Evolutionary conservation across 805 yeast genomes (phyloP), one percentile per base, ranked within the genome.

Genomic region (Starmerella etchellsii): DNA sequence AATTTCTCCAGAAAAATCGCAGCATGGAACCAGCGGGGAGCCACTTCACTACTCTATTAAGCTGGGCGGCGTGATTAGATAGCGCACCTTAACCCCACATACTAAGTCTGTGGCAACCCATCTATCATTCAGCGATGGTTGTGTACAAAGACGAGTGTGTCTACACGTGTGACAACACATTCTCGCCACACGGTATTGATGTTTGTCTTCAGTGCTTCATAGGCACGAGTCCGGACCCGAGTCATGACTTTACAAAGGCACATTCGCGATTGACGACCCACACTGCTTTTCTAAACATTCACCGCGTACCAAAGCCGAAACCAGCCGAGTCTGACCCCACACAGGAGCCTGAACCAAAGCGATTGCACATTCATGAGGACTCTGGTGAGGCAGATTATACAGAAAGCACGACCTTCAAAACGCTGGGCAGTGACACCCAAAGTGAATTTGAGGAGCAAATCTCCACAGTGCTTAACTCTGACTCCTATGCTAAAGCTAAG

Each of bases 81-180:
- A n/a, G n/a, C n/a, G n/a, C n/a, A n/a, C n/a, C n/a, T n/a, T n/a
- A n/a, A n/a, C n/a, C n/a, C n/a, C n/a, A n/a, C n/a, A n/a, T n/a
- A n/a, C n/a, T n/a, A n/a, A n/a, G n/a, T n/a, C n/a, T n/a, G n/a
- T n/a, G n/a, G n/a, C n/a, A n/a, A n/a, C n/a, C n/a, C n/a, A n/a
- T n/a, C n/a, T n/a, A n/a, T n/a, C n/a, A n/a, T n/a, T n/a, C n/a
- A n/a, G n/a, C 24, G 19, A 50, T 50, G 20, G 64, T 68, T 2
- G 73, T 87, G 15, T 77, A 74, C 54, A 87, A 83, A 55, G 96
- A 88, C 62, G 95, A 85, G 50, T 87, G 96, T 56, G 80, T 81
- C 64, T 88, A 73, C 61, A 79, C 87, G 39, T 88, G 80, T 55
- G 88, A 77, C 46, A 74, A 82, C 0, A 72, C 82, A 3, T 65